phyloP scores from a whole-genome alignment of 2,329 filamentous ascomycete species.

The Exserohilum turcica region DNA sequence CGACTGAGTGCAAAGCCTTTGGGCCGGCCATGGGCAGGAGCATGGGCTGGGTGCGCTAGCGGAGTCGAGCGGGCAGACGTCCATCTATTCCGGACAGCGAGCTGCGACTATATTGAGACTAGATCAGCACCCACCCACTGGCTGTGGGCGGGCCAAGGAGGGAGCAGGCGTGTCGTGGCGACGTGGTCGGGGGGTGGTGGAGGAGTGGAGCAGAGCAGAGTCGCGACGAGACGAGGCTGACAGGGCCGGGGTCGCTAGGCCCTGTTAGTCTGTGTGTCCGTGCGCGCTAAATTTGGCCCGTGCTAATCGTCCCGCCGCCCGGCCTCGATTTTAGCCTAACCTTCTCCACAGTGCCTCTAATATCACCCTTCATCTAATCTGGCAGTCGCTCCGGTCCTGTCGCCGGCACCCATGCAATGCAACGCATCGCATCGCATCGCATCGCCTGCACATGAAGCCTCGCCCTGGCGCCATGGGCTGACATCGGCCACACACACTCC shows the following conservation, averaged over 20 bases:
- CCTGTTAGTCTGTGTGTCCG: slow-evolving; percentile 29
- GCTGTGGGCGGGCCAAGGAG: slow-evolving; percentile 15
- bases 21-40: slow-evolving; percentile 31
- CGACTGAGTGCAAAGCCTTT: slow-evolving; percentile 30
- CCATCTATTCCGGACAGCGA: slow-evolving; percentile 39
- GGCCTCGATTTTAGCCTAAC: slow-evolving; percentile 41
- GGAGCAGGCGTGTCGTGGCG: slow-evolving; percentile 19
- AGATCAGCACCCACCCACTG: slow-evolving; percentile 13
- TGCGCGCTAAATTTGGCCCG: slow-evolving; percentile 29
- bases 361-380: slow-evolving; percentile 37
- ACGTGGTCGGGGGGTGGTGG: slow-evolving; percentile 27
- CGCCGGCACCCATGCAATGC: slow-evolving; percentile 22
- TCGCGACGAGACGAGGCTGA: slow-evolving; percentile 38
- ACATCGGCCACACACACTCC: slow-evolving; percentile 19
- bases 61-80: slow-evolving; percentile 8
- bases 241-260: slow-evolving; percentile 12
- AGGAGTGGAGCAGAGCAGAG: slow-evolving; percentile 17
- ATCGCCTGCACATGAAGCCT: slow-evolving; percentile 27
- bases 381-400: slow-evolving; percentile 22
- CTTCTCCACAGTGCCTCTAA: slow-evolving; percentile 31
- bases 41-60: slow-evolving; percentile 12
- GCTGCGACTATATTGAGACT: slow-evolving; percentile 16
- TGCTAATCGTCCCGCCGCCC: slow-evolving; percentile 26
- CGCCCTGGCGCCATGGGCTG: slow-evolving; percentile 30
- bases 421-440: slow-evolving; percentile 24